These are phyloP conservation scores for Aspergillus tamarii DNA, from an alignment of 2,329 filamentous ascomycete species.

Conservation along the genomic window DNA sequence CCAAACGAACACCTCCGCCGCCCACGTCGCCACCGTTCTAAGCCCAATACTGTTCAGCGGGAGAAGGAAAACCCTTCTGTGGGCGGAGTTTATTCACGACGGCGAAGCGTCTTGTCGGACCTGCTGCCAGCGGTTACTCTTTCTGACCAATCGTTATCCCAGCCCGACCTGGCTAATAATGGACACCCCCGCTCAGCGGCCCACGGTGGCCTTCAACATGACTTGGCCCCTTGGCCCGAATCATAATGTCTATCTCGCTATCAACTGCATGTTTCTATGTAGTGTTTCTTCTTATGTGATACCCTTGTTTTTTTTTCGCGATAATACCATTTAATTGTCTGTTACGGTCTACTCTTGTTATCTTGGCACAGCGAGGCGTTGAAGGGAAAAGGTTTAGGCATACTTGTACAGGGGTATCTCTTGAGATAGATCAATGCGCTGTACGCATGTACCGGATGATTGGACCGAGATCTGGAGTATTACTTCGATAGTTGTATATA, in stretches of 20 bases:
- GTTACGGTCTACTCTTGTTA: not conserved
- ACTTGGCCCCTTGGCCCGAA: slow-evolving; percentile 24
- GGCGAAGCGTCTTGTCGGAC: slow-evolving; percentile 31
- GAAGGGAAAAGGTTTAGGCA: not conserved
- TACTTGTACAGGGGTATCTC: not conserved
- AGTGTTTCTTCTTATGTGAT: not conserved
- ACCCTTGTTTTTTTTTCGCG: not conserved
- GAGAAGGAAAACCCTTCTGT: slow-evolving; percentile 35
- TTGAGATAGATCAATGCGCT: not conserved
- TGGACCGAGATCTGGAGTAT: not conserved
- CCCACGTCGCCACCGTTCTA: slow-evolving; percentile 25
- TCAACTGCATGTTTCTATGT: not conserved
- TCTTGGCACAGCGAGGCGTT: not conserved
- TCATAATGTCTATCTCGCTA: slow-evolving; percentile 11
- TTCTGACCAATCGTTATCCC: not conserved
- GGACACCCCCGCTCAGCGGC: not conserved
- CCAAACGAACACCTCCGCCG: slow-evolving; percentile 41
- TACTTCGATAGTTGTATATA: not conserved
- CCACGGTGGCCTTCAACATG: slow-evolving; percentile 22
- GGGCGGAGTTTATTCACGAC: slow-evolving; percentile 35
- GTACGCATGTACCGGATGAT: not conserved
- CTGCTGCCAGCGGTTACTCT: slow-evolving; percentile 24
- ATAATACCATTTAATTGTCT: not conserved
- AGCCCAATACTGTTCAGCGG: slow-evolving; percentile 19
- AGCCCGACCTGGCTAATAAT: not conserved